Conservation (phyloP, 257 asterid genomes). For the Marsdenia floribunda region DNA sequence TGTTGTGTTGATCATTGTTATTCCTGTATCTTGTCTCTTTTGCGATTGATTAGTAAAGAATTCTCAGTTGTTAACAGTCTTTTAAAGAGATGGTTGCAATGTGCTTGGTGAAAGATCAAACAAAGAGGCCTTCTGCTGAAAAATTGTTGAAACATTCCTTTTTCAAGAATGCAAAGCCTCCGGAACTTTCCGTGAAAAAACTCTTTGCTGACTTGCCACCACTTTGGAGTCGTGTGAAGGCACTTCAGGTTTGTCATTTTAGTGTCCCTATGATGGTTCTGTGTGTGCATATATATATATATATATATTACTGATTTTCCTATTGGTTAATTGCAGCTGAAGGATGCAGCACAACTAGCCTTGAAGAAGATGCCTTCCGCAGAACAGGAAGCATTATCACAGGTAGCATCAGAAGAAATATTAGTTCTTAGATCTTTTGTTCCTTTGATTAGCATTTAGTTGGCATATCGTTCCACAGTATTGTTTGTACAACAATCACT, state of each 20-base stretch:
- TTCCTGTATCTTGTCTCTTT: background rate
- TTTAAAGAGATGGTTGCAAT: slow-evolving; percentile 99
- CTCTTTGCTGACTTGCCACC: slow-evolving; percentile 89
- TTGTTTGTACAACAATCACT: background rate
- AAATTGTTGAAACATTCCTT: slow-evolving; percentile 87
- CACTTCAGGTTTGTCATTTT: slow-evolving; percentile 63
- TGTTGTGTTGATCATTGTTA: background rate
- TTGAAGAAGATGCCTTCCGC: slow-evolving; percentile 86
- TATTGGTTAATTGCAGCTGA: slow-evolving; percentile 48
- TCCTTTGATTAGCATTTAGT: background rate
- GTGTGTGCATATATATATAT: slow-evolving; percentile 7
- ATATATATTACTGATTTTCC: slow-evolving; percentile 10
- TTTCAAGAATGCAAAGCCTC: slow-evolving; percentile 90
- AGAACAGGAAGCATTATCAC: slow-evolving; percentile 95
- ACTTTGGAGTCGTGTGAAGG: slow-evolving; percentile 88
- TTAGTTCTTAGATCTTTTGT: background rate
- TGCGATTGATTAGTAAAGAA: slow-evolving; percentile 23
- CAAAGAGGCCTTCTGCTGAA: slow-evolving; percentile 97
- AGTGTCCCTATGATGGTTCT: slow-evolving; percentile 13
- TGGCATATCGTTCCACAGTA: background rate
- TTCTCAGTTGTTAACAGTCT: slow-evolving; percentile 51
- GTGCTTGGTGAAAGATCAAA: slow-evolving; percentile 99
- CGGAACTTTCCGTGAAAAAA: slow-evolving; percentile 80
- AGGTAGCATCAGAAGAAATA: slow-evolving; percentile 40
- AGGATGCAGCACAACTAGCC: slow-evolving; percentile 98